Conservation (phyloP, 169 alveolate species). For the Cyclospora cayetanensis region DNA sequence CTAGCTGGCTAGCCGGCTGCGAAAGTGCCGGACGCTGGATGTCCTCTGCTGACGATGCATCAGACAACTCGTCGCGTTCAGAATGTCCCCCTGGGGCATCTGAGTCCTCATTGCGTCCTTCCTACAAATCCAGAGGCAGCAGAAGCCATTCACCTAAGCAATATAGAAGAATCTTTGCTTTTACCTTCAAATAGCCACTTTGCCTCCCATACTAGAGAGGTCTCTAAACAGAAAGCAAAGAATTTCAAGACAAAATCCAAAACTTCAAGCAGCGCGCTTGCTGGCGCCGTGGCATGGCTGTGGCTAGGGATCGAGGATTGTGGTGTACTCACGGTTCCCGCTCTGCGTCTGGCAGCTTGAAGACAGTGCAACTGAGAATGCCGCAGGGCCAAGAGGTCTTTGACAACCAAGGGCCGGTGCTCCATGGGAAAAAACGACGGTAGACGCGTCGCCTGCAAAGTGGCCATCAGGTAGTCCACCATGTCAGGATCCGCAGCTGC, state of each 20-base stretch:
- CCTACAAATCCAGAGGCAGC: not conserved
- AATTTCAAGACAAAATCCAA: too few relatives aligned
- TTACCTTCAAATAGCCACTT: too few relatives aligned
- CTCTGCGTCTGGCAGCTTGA: not conserved
- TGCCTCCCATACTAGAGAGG: too few relatives aligned
- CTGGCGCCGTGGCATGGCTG: too few relatives aligned
- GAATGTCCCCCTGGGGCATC: not conserved
- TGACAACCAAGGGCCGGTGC: not conserved
- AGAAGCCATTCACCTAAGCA: too few relatives aligned
- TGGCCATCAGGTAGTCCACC: conserved; percentile 18
- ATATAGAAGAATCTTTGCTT: too few relatives aligned
- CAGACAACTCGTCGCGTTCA: not conserved
- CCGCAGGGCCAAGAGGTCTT: conserved; percentile 41
- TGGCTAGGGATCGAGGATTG: too few relatives aligned
- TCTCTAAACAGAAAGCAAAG: too few relatives aligned
- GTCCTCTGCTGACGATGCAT: not conserved
- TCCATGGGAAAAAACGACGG: not conserved
- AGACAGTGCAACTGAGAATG: conserved; percentile 54
- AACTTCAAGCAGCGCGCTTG: too few relatives aligned
- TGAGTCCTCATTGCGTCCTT: not conserved
- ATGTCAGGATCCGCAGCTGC: conserved; percentile 34
- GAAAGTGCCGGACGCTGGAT: not conserved
- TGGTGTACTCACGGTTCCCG: too few relatives aligned
- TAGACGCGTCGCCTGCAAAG: not conserved
- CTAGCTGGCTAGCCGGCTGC: not conserved